Percentiles rank a stretch among this genome's conserved stretches.
Evolutionary conservation across 192 early-diverging fungal genomes (phyloP).

Genomic region (Podochytrium sp.): DNA sequence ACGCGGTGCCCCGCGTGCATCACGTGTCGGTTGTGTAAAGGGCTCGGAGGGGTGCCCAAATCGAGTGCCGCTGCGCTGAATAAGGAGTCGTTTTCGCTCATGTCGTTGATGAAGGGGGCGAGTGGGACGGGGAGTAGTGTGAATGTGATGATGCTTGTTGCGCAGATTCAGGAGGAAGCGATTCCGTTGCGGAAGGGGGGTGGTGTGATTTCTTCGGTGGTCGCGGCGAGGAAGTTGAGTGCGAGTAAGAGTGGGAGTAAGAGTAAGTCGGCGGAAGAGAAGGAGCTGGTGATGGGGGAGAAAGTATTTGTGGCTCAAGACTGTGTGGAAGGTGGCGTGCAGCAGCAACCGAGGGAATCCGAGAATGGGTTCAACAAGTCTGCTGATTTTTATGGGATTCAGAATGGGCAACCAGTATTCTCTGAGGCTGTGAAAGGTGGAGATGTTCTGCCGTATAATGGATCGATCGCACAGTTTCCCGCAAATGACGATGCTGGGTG

Average conservation of each 20-base stretch:
- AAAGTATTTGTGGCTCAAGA: neutral
- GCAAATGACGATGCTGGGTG: too few relatives aligned
- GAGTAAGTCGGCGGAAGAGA: neutral
- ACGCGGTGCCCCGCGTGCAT: constrained; percentile 5
- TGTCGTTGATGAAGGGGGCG: neutral
- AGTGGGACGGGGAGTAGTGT: neutral
- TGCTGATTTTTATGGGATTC: neutral
- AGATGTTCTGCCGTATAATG: neutral
- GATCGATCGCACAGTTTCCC: neutral
- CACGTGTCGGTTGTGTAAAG: constrained; percentile 1
- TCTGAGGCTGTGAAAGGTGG: neutral
- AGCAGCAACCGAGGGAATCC: too few relatives aligned
- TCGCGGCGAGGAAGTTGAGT: neutral
- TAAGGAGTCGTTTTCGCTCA: too few relatives aligned
- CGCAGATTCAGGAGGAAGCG: neutral
- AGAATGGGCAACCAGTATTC: neutral
- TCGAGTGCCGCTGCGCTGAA: neutral
- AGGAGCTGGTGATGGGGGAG: neutral
- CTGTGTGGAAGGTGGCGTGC: neutral
- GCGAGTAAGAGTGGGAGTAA: neutral
- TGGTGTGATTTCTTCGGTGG: neutral
- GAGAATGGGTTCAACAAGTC: neutral
- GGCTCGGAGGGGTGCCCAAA: neutral
- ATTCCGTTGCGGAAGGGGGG: neutral
- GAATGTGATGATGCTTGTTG: neutral